Conservation (phyloP, 2,329 filamentous ascomycete genomes). For the Phaeosphaeria sp. region DNA sequence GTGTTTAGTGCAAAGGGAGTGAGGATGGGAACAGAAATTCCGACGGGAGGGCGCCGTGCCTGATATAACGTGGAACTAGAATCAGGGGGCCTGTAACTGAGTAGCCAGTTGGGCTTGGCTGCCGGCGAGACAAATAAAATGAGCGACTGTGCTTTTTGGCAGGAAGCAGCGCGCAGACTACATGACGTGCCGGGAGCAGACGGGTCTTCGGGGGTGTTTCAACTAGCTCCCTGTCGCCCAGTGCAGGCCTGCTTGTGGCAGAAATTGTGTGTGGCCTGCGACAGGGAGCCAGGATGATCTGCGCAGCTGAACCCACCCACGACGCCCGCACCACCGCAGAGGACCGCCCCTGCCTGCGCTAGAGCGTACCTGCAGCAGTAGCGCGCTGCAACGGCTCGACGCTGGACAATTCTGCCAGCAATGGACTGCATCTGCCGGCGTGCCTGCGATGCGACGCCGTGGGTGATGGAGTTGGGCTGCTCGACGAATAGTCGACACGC, state of each 20-base stretch:
- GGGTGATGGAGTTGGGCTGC: not conserved
- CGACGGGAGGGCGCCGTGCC: conserved; percentile 32
- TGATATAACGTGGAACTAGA: conserved; percentile 38
- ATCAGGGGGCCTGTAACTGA: conserved; percentile 40
- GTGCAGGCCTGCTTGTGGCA: conserved; percentile 30
- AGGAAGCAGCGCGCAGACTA: conserved; percentile 43
- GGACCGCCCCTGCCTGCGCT: conserved; percentile 29
- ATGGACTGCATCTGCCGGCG: not conserved
- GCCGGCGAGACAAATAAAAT: conserved; percentile 50
- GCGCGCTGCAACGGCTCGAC: too few species aligned
- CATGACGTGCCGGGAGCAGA: conserved; percentile 50
- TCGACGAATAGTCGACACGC: conserved; percentile 1
- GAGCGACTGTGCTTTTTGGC: conserved; percentile 43
- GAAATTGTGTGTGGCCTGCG: conserved; percentile 28
- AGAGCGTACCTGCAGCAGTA: conserved; percentile 1
- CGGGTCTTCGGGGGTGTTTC: conserved; percentile 48
- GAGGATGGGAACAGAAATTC: conserved; percentile 28
- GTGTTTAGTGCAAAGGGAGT: conserved; percentile 33
- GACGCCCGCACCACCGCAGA: conserved; percentile 17
- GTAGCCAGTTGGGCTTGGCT: conserved; percentile 43
- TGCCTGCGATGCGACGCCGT: not conserved
- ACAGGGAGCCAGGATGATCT: conserved; percentile 39
- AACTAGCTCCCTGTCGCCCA: conserved; percentile 40
- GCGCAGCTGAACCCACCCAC: conserved; percentile 25
- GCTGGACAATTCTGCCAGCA: too few species aligned